These are phyloP conservation scores for Irpex sp. DNA, from an alignment of 1,284 basidiomycete genomes.

Conservation along the genomic window DNA sequence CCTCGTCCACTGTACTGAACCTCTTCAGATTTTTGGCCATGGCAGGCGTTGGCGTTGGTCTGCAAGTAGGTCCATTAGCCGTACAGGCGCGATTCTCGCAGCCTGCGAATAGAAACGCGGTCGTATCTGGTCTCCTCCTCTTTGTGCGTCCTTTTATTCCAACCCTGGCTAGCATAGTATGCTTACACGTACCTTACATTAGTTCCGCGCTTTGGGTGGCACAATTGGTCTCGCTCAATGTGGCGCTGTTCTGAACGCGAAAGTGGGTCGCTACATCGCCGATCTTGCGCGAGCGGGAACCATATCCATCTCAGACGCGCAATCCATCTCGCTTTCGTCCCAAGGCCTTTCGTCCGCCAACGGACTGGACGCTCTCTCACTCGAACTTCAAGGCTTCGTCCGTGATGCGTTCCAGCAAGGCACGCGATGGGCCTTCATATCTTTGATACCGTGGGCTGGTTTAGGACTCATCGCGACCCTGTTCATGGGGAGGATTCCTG, in stretches of 20 bases:
- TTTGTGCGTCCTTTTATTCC: slow-evolving; percentile 34
- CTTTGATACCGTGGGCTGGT: slow-evolving; percentile 43
- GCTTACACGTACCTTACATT: neutral
- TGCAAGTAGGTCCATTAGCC: slow-evolving; percentile 35
- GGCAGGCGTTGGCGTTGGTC: slow-evolving; percentile 41
- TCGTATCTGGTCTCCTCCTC: slow-evolving; percentile 38
- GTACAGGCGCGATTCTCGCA: slow-evolving; percentile 46
- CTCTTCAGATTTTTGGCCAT: slow-evolving; percentile 40
- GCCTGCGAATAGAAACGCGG: slow-evolving; percentile 33
- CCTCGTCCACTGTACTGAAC: neutral
- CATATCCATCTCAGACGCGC: slow-evolving; percentile 26
- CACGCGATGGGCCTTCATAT: slow-evolving; percentile 41
- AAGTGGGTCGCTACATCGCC: slow-evolving; percentile 34
- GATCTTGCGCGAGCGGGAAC: slow-evolving; percentile 23
- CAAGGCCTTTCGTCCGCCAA: slow-evolving; percentile 30
- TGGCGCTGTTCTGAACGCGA: slow-evolving; percentile 42
- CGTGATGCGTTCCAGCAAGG: slow-evolving; percentile 39
- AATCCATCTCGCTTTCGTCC: slow-evolving; percentile 20
- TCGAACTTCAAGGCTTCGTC: slow-evolving; percentile 31
- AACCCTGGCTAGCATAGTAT: neutral
- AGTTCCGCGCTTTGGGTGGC: slow-evolving; percentile 47
- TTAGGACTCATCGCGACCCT: slow-evolving; percentile 33
- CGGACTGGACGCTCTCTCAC: slow-evolving; percentile 33
- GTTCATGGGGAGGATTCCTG: slow-evolving; percentile 33
- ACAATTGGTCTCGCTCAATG: slow-evolving; percentile 51